Base-by-base conservation (phyloP, 495 filamentous ascomycete genomes). In the Tuber borchii region DNA sequence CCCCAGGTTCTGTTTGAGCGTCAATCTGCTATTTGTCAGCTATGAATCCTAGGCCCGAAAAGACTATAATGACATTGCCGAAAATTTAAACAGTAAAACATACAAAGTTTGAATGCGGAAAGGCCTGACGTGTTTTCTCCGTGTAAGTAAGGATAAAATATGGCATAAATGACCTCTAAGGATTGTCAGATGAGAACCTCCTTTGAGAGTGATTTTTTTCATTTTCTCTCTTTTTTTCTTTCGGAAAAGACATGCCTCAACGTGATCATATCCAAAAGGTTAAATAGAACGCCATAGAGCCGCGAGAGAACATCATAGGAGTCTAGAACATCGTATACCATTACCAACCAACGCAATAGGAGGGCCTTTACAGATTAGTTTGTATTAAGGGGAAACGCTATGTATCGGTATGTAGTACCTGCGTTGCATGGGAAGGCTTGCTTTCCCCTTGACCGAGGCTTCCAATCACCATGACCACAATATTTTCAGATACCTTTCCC, bases 81-180 rank as follows among this genome's bases (percentile, higher is more conserved):
- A 73, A 56, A 73, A 46, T 46, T 65, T 65, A 19, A 34, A 40
- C 44, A 68, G 65, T n/a, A 69, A 69, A 19, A 89, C 93, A 86
- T 87, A 95, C 86, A 97, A 85, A 69, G 89, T 85, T 78, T 97
- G 93, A 45, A 97, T 94, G 73, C 94, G 86, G 79, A 93, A 94
- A 4, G 93, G 92, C 76, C 90, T 89, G 56, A 97, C 93, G 84
- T 97, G 93, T 80, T 91, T 93, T n/a, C 93, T 90, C 69, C 92
- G 86, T 34, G 94, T 97, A 51, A 95, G 88, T 19, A 93, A 84
- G 16, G 93, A 92, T 34, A 97, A 87, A n/a, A 97, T 84, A 84
- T 95, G 92, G 79, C 94, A 97, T 72, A 96, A 75, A 73, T 88
- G 86, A 17, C 89, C 85, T 75, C 89, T 89, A 77, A 40, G 45